Evolutionary conservation across 225 moss, liverwort and hornwort species (phyloP).

Genomic region (Pseudoscleropodium purum): DNA sequence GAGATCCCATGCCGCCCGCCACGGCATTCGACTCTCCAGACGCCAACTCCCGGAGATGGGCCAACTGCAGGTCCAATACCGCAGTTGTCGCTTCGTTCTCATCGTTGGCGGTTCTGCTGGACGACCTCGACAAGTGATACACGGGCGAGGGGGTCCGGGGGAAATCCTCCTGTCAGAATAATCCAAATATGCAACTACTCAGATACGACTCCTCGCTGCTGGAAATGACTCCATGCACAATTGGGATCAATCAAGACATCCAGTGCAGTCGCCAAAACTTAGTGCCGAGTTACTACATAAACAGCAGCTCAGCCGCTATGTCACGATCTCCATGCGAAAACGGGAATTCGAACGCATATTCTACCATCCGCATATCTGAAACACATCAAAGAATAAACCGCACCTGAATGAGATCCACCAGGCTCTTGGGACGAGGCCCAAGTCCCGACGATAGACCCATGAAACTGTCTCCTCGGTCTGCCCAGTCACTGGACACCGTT

Average conservation of each 20-base stretch:
- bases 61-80: constrained; percentile 65
- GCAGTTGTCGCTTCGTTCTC: constrained; percentile 54
- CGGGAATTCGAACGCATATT: not conserved
- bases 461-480: constrained; percentile 53
- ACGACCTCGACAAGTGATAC: constrained; percentile 50
- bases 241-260: not conserved
- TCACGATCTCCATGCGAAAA: not conserved
- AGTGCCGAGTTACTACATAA: not conserved
- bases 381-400: not conserved
- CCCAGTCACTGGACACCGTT: constrained; percentile 68
- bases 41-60: constrained; percentile 64
- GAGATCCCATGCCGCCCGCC: constrained; percentile 63
- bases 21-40: constrained; percentile 37
- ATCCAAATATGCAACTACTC: not conserved
- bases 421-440: constrained; percentile 85
- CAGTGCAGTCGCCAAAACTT: not conserved
- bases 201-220: not conserved
- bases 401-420: constrained; percentile 97
- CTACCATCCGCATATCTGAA: not conserved
- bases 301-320: no score
- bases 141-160: constrained; percentile 81
- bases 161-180: constrained; percentile 58
- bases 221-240: not conserved
- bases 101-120: constrained; percentile 50
- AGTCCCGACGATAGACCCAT: constrained; percentile 55